Evolutionary conservation across 441 rosid species (phyloP).

Genomic region (Corymbia calophylla): DNA sequence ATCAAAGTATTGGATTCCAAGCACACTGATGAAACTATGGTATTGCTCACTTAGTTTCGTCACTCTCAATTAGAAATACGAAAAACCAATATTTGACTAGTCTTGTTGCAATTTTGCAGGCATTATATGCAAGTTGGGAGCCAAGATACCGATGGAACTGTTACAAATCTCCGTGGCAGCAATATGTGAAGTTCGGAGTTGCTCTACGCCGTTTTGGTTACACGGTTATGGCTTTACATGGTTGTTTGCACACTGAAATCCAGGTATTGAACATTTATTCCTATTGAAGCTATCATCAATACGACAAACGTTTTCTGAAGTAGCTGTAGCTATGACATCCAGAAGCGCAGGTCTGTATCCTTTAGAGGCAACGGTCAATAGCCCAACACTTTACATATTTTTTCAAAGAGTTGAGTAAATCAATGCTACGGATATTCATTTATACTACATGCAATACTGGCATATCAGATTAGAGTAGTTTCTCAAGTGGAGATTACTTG

Average conservation of each 20-base stretch:
- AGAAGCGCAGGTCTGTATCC: background rate
- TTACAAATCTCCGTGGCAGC: constrained; percentile 64
- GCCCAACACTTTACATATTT: background rate
- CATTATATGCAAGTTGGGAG: constrained; percentile 84
- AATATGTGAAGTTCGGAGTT: constrained; percentile 76
- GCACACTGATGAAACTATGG: constrained; percentile 69
- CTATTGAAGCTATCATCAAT: background rate
- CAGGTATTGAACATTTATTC: constrained; percentile 35
- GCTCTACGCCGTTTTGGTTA: constrained; percentile 86
- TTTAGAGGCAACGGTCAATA: background rate
- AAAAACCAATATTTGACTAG: background rate
- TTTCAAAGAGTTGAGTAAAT: background rate
- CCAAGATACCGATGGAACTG: constrained; percentile 64
- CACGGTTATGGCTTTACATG: constrained; percentile 78
- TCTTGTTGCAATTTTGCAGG: constrained; percentile 25
- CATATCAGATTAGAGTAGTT: background rate
- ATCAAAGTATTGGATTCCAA: constrained; percentile 79
- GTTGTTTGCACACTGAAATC: constrained; percentile 75
- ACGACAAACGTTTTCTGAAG: background rate
- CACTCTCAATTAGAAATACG: background rate
- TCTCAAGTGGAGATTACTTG: background rate
- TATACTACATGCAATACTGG: background rate
- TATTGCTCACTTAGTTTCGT: constrained; percentile 14
- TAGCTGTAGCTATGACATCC: background rate
- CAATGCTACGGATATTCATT: background rate